phyloP scores from a whole-genome alignment of 2,329 filamentous ascomycete genomes.

The Trichoderma sp. region DNA sequence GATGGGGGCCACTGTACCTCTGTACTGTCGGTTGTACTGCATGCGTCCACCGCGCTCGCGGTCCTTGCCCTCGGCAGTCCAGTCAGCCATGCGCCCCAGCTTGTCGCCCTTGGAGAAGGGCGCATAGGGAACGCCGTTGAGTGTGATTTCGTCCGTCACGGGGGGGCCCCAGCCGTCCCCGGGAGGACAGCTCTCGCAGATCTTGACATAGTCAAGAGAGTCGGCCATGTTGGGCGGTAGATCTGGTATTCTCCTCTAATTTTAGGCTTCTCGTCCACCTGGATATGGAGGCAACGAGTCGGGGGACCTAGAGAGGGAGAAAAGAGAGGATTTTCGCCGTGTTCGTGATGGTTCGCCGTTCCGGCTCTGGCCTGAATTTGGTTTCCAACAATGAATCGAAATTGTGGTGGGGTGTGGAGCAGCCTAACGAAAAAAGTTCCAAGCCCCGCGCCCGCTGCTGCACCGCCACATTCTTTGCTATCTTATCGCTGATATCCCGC shows the following conservation, averaged over 20 bases:
- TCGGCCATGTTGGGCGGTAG: slow-evolving; percentile 49
- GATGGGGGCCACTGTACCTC: slow-evolving; percentile 62
- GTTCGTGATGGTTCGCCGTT: slow-evolving; percentile 25
- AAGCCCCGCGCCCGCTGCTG: slow-evolving; percentile 26
- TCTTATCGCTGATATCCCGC: slow-evolving; percentile 2
- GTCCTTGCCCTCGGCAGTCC: slow-evolving; percentile 90
- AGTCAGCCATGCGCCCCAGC: slow-evolving; percentile 98
- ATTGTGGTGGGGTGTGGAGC: slow-evolving; percentile 49
- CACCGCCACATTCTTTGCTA: slow-evolving; percentile 13
- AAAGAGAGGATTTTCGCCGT: slow-evolving; percentile 11
- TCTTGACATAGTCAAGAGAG: slow-evolving; percentile 60
- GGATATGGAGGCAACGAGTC: background rate
- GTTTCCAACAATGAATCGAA: slow-evolving; percentile 40
- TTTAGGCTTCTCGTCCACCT: background rate
- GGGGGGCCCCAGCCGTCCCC: slow-evolving; percentile 87
- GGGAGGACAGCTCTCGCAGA: slow-evolving; percentile 71
- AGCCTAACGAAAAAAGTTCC: slow-evolving; percentile 33
- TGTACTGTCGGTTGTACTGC: slow-evolving; percentile 90
- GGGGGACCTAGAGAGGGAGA: background rate
- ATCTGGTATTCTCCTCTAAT: background rate
- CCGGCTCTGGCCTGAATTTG: slow-evolving; percentile 37
- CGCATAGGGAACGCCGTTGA: slow-evolving; percentile 94
- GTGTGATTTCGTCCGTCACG: slow-evolving; percentile 79
- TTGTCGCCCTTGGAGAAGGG: slow-evolving; percentile 99
- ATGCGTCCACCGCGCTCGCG: slow-evolving; percentile 75